These are phyloP conservation scores for Penicillium cinerascens DNA, from an alignment of 495 filamentous ascomycete species.

Conservation along the genomic window DNA sequence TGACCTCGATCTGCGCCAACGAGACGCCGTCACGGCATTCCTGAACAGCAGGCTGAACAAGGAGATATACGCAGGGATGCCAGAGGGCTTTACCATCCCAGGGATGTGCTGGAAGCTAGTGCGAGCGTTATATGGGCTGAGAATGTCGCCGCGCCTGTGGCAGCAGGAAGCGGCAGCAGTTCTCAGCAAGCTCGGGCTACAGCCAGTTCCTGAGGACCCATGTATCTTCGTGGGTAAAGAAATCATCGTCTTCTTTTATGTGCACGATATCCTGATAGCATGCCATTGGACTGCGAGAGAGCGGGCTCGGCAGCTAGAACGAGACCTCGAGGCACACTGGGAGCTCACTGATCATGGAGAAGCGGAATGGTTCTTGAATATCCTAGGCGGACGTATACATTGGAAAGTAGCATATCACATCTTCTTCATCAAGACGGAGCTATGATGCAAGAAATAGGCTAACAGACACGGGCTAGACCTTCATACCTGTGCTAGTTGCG, in stretches of 20 bases:
- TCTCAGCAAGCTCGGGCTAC: constrained; percentile 15
- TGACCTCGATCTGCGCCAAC: constrained; percentile 3
- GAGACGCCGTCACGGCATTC: constrained; percentile 8
- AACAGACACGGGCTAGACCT: no score
- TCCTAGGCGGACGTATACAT: no score
- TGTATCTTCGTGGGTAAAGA: constrained; percentile 16
- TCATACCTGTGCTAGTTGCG: no score
- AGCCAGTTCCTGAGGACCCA: constrained; percentile 11
- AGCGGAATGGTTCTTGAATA: no score
- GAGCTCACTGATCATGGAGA: no score
- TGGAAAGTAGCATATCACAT: no score
- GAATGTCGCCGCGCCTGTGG: constrained; percentile 21
- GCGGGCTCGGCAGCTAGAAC: no score
- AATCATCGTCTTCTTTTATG: constrained; percentile 25
- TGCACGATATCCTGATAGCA: no score
- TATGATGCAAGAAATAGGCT: no score
- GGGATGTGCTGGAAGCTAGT: constrained; percentile 1
- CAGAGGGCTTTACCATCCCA: not conserved
- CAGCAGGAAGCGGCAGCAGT: constrained; percentile 15
- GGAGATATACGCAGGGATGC: constrained; percentile 2
- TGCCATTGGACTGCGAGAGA: no score
- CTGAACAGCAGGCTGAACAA: constrained; percentile 5
- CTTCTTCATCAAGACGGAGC: not conserved
- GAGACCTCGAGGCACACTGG: no score
- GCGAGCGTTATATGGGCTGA: constrained; percentile 23